These are phyloP conservation scores for Hydnum rufescens DNA, from an alignment of 768 basidiomycete species.

Conservation along the genomic window DNA sequence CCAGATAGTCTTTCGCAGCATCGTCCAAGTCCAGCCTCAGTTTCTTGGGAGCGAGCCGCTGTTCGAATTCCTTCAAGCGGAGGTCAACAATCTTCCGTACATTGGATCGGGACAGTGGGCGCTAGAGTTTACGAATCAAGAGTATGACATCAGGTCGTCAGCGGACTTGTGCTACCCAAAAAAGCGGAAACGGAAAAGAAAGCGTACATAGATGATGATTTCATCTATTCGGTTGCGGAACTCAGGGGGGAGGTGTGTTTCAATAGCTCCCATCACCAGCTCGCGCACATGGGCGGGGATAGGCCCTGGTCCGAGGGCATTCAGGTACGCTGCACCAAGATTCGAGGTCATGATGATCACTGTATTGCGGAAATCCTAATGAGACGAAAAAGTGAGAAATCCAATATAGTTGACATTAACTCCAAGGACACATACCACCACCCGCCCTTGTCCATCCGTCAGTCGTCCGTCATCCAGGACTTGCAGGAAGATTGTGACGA, in stretches of 20 bases:
- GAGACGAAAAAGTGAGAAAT: too few relatives aligned
- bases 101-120: constrained; percentile 53
- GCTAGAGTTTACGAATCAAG: constrained; percentile 43
- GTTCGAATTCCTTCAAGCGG: constrained; percentile 68
- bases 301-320: constrained; percentile 53
- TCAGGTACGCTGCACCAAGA: constrained; percentile 56
- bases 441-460: constrained; percentile 82
- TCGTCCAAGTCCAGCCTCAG: constrained; percentile 59
- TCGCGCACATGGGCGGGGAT: constrained; percentile 38
- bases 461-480: constrained; percentile 83
- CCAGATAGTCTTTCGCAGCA: constrained; percentile 57
- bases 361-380: constrained; percentile 74
- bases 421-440: constrained; percentile 29
- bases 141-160: constrained; percentile 14
- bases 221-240: constrained; percentile 83
- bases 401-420: too few relatives aligned
- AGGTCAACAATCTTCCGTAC: constrained; percentile 78
- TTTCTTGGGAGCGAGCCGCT: constrained; percentile 59
- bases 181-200: constrained; percentile 4
- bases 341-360: constrained; percentile 94
- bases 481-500: constrained; percentile 54
- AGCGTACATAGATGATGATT: constrained; percentile 31
- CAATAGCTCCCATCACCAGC: constrained; percentile 63
- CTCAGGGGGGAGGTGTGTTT: constrained; percentile 77
- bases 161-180: background rate